A percentile compares a stretch with the other conserved stretches of the same genome.
These are phyloP conservation scores for Trichosanthes truncata DNA, from an alignment of 306 rosid species.

Conservation along the genomic window DNA sequence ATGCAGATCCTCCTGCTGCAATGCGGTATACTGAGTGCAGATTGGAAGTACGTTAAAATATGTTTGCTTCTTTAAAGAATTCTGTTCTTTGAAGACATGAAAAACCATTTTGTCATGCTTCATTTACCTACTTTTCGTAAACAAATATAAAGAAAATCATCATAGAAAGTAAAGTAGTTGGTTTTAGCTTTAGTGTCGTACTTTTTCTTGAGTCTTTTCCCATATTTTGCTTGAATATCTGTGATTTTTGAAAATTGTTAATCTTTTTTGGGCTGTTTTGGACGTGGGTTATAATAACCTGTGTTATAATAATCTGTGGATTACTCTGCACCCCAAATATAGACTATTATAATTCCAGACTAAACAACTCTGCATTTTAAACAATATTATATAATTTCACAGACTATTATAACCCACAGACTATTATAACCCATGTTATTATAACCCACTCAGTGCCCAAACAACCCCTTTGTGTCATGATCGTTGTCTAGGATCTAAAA, in stretches of 20 bases:
- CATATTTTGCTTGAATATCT: neutral
- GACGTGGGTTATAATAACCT: no score
- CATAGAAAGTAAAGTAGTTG: neutral
- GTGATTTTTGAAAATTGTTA: neutral
- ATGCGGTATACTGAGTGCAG: constrained; percentile 99
- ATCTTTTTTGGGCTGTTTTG: no score
- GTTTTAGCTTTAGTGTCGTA: neutral
- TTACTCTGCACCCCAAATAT: no score
- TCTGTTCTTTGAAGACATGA: neutral
- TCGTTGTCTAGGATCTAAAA: neutral
- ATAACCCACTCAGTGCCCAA: no score
- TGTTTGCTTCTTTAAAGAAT: neutral
- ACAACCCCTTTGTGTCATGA: neutral
- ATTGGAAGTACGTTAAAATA: constrained; percentile 54
- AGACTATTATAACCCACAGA: no score
- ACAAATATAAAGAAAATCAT: neutral
- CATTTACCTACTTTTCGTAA: neutral
- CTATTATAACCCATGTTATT: no score
- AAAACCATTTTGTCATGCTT: neutral
- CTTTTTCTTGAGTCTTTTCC: neutral
- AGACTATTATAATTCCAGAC: no score
- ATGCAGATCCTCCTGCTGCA: constrained; percentile 99
- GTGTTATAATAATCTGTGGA: no score
- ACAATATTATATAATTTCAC: no score
- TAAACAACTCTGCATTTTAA: no score